Evolutionary conservation across 345 rosid species (phyloP).

Genomic region (Citrus cavaleriei): DNA sequence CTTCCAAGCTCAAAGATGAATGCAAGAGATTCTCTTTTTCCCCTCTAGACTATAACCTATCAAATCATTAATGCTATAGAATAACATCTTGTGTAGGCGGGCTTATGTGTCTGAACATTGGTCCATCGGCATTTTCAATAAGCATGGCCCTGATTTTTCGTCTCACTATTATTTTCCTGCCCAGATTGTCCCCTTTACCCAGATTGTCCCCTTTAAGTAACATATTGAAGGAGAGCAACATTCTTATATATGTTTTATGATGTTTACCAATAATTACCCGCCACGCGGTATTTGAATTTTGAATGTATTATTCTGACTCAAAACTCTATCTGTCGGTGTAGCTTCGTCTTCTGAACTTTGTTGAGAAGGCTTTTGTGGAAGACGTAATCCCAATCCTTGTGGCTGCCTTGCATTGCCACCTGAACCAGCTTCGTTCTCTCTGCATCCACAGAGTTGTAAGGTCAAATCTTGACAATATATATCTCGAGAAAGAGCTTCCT

Average conservation of each 20-base stretch:
- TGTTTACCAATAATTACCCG: neutral
- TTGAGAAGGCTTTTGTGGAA: conserved; percentile 33
- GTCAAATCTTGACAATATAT: conserved; percentile 28
- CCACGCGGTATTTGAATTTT: neutral
- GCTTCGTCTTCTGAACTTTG: conserved; percentile 33
- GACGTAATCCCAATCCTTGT: conserved; percentile 37
- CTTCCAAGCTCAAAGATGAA: neutral
- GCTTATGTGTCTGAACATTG: neutral
- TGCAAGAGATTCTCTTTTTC: neutral
- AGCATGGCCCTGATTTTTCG: neutral
- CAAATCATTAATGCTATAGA: neutral
- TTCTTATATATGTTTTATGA: neutral
- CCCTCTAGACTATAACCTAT: neutral
- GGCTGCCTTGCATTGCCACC: conserved; percentile 33
- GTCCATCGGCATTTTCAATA: neutral
- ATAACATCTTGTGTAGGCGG: neutral
- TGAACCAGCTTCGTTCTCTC: conserved; percentile 18
- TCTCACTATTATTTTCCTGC: neutral
- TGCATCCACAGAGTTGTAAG: conserved; percentile 25
- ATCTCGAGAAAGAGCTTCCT: conserved; percentile 36
- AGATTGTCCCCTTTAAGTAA: neutral
- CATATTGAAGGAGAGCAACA: too few species aligned
- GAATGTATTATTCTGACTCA: conserved; percentile 2
- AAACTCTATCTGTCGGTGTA: conserved; percentile 16
- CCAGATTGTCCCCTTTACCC: neutral